A percentile compares a stretch with the other conserved stretches of the same genome.
phyloP scores from a whole-genome alignment of 1,284 basidiomycete species.

The Butyriboletus appendiculatus region DNA sequence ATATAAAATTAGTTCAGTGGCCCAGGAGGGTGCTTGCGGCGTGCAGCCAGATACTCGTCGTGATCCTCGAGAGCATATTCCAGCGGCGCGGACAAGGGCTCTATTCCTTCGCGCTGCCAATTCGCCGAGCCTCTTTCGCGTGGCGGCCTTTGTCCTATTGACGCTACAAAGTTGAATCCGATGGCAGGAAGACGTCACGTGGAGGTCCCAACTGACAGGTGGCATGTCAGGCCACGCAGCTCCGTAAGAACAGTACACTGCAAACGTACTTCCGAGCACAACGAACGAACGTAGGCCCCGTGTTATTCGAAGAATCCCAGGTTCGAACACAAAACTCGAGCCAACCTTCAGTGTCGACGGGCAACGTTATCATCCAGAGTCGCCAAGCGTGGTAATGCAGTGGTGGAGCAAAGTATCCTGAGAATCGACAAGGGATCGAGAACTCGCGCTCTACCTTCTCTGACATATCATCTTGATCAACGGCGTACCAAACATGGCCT shows the following conservation, averaged over 20 bases:
- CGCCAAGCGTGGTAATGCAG: conserved; percentile 59
- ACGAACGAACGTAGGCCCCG: conserved; percentile 56
- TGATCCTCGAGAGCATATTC: conserved; percentile 12
- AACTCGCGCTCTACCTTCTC: conserved; percentile 13
- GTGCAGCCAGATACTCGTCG: conserved; percentile 8
- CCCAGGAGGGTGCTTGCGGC: conserved; percentile 16
- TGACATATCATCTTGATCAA: conserved; percentile 16
- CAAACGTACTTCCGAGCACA: conserved; percentile 54
- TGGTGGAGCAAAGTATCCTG: conserved; percentile 14
- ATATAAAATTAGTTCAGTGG: conserved; percentile 3
- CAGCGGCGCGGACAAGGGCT: conserved; percentile 12
- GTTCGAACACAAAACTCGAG: conserved; percentile 58
- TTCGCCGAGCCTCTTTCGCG: conserved; percentile 42
- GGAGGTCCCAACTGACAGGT: conserved; percentile 52
- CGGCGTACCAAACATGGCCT: conserved; percentile 22
- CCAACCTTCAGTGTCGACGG: conserved; percentile 59
- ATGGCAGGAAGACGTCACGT: conserved; percentile 57
- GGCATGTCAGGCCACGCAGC: not conserved
- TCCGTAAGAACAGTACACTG: not conserved
- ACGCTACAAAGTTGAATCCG: conserved; percentile 57
- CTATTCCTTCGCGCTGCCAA: conserved; percentile 37
- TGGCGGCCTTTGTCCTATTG: conserved; percentile 45
- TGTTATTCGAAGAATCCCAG: conserved; percentile 61
- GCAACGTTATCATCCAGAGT: conserved; percentile 53
- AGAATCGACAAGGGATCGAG: not conserved